These are phyloP conservation scores for Torrubiellomyces zombiae DNA, from an alignment of 2,329 filamentous ascomycete species.

Conservation along the genomic window DNA sequence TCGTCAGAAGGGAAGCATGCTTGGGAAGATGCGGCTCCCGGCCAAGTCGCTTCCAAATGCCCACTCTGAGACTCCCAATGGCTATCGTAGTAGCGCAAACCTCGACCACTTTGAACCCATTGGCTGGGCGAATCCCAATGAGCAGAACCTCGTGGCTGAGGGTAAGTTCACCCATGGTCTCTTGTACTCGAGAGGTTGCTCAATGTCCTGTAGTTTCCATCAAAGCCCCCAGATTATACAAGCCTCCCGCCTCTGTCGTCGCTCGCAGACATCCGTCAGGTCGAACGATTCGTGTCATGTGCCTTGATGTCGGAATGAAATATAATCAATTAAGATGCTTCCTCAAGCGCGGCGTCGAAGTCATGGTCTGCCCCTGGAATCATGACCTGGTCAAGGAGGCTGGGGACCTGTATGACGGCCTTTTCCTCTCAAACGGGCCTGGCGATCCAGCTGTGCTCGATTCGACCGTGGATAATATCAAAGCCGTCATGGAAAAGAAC, in stretches of 20 bases:
- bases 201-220: slow-evolving; percentile 55
- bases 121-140: slow-evolving; percentile 85
- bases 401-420: slow-evolving; percentile 77
- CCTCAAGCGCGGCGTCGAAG: slow-evolving; percentile 78
- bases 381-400: slow-evolving; percentile 69
- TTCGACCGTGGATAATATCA: slow-evolving; percentile 63
- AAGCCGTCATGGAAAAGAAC: slow-evolving; percentile 58
- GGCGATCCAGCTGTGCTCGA: slow-evolving; percentile 83
- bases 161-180: slow-evolving; percentile 43
- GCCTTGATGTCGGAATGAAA: slow-evolving; percentile 94
- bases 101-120: slow-evolving; percentile 52
- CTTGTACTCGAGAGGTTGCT: background rate
- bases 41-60: slow-evolving; percentile 24
- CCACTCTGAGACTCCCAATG: slow-evolving; percentile 20
- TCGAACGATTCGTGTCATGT: slow-evolving; percentile 71
- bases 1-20: slow-evolving; percentile 86
- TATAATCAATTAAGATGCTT: slow-evolving; percentile 96
- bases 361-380: slow-evolving; percentile 90
- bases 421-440: slow-evolving; percentile 96
- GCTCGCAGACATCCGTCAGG: slow-evolving; percentile 78
- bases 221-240: slow-evolving; percentile 71
- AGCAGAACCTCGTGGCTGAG: slow-evolving; percentile 82
- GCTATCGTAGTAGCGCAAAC: slow-evolving; percentile 11
- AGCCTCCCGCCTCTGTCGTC: slow-evolving; percentile 51
- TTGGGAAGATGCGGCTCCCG: slow-evolving; percentile 73